A percentile compares a stretch with the other conserved stretches of the same genome.
phyloP scores from a whole-genome alignment of 2,329 filamentous ascomycete genomes.

The Chaetomium olivaceum region DNA sequence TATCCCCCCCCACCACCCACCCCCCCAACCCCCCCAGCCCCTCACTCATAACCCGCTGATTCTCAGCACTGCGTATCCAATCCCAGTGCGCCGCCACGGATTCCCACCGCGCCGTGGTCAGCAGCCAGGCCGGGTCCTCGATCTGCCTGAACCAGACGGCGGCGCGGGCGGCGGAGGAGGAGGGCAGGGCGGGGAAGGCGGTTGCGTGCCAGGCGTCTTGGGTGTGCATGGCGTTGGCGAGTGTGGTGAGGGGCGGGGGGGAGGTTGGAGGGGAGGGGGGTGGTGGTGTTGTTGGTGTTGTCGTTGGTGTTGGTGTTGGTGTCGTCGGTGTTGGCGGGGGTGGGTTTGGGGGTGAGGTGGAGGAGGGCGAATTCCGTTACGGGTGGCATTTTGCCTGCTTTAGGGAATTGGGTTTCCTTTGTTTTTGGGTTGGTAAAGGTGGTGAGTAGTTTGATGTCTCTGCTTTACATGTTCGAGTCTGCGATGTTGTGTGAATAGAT shows the following conservation, averaged over 20 bases:
- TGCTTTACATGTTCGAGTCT: neutral
- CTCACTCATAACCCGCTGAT: conserved; percentile 39
- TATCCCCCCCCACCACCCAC: conserved; percentile 12
- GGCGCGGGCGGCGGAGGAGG: conserved; percentile 40
- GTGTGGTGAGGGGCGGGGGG: conserved; percentile 35
- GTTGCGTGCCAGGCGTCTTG: conserved; percentile 46
- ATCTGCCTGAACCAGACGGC: conserved; percentile 40
- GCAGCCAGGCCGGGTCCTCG: conserved; percentile 41
- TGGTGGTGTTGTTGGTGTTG: neutral
- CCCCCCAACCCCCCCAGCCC: conserved; percentile 31
- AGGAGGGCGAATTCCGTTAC: conserved; percentile 46
- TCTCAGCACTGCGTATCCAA: conserved; percentile 48
- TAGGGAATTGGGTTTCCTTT: neutral
- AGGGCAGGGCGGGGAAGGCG: conserved; percentile 40
- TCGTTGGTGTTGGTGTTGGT: neutral
- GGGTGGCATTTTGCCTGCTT: conserved; percentile 34
- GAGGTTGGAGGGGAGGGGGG: neutral
- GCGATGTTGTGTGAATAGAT: neutral
- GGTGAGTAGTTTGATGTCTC: neutral
- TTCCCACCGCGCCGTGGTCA: conserved; percentile 50
- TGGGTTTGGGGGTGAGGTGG: conserved; percentile 29
- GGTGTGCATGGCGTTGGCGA: conserved; percentile 38
- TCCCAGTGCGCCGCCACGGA: conserved; percentile 43
- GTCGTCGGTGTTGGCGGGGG: neutral
- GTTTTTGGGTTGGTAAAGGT: neutral